Evolutionary conservation across 2,329 filamentous ascomycete genomes (phyloP), one percentile per base, ranked within the genome.

Genomic region (Gaeumannomyces sp.): DNA sequence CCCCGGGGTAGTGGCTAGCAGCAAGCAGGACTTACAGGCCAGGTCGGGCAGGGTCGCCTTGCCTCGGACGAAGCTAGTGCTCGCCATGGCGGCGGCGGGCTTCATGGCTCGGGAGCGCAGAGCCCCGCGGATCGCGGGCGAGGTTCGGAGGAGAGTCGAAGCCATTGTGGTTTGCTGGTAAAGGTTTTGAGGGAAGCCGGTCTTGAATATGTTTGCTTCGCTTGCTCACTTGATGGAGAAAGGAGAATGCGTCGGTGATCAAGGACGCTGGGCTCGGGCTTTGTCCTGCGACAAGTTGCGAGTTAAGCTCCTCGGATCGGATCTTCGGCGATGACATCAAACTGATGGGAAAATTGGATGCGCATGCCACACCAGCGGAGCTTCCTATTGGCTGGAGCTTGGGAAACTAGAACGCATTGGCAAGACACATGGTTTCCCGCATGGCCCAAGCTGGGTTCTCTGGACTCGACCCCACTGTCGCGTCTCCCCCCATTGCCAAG

Each of bases 41-140:
- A 98, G 88, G 74, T 97, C 93, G 69, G 95, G 95, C 58, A 99
- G 89, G 58, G 93, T 97, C 63, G 91, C 94, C 83, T 97, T 97
- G 80, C 87, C 88, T 73, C 93, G 89, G 71, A 89, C 84, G 67
- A 96, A 96, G 75, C 85, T 90, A 71, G 89, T 89, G 77, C 87
- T 86, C 69, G 89, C 87, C 73, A 91, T 81, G 73, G 88, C 85
- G 71, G 86, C 83, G 65, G 82, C 78, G 68, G 84, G 83, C 75
- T 85, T 86, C 66, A 86, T 81, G 73, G 86, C 85, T 72, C 83
- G 80, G 70, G 89, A 85, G 73, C 91, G 86, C 68, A 94, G 83
- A 72, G 89, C 89, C 69, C 89, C 85, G 77, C 92, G 90, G 68
- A 83, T 78, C 71, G 87, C 82, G 71, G 86, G 83, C 68, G 85